phyloP scores from a whole-genome alignment of 169 alveolate species.

The Blepharisma undulans region DNA sequence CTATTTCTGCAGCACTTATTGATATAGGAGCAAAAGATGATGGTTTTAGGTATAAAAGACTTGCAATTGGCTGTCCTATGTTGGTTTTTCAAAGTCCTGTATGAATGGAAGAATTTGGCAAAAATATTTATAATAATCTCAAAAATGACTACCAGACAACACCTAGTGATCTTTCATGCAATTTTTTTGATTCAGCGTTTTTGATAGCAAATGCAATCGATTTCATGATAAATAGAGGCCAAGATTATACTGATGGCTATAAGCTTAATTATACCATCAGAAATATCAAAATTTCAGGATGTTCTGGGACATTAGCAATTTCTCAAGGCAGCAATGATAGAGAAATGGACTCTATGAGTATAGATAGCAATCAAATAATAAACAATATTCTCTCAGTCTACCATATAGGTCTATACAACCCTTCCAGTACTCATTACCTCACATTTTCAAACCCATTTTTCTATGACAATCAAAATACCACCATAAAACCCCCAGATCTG shows the following conservation, averaged over 20 bases:
- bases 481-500: neutral
- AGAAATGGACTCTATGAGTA: neutral
- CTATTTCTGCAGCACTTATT: neutral
- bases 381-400: neutral
- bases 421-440: neutral
- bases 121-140: neutral
- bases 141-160: neutral
- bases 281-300: neutral
- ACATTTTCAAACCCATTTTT: neutral
- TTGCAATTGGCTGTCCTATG: neutral
- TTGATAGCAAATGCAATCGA: neutral
- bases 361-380: neutral
- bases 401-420: neutral
- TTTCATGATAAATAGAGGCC: constrained; percentile 10
- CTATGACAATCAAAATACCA: neutral
- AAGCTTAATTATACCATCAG: neutral
- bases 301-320: constrained; percentile 6
- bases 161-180: neutral
- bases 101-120: neutral
- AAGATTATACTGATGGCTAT: neutral
- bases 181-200: constrained; percentile 14
- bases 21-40: neutral
- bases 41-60: neutral
- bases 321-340: neutral
- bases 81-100: neutral